Evolutionary conservation across 148 eudicot species (phyloP), one percentile per base, ranked within the genome.

Genomic region (Rhododendron henanense): DNA sequence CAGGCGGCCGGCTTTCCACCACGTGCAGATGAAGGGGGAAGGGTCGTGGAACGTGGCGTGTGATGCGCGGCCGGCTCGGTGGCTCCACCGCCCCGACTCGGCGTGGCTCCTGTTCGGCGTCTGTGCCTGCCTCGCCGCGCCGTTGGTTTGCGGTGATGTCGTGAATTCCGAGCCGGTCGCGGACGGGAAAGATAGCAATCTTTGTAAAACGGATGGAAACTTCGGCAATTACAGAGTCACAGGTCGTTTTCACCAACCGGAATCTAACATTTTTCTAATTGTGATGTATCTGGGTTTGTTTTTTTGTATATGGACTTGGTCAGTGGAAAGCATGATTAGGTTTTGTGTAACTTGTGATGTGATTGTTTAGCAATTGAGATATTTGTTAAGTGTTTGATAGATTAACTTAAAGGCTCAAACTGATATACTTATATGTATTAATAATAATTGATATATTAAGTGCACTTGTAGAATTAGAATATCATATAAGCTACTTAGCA

Each of bases 1-100:
- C 81, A 77, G 89, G 91, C 86, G 87, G 9, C 91, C 90, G 55
- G 76, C 89, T 33, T 78, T 81, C 79, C 89, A 90, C 65, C 91
- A 83, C 50, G 84, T 82, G 45, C 84, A 83, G 59, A 88, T 86
- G 86, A 85, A 85, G n/a, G 98, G 98, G 4, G 95, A 95, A 50
- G 98, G 98, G 1, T 94, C 98, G 9, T 95, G 98, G 98, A 95
- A 95, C 53, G 98, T 93, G 15, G 91, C 94, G 15, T 95, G 94
- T 89, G 98, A 95, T 67, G 91, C 91, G 15, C 69, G 98, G 48
- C 98, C 96, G 10, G 98, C 98, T 21, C 88, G 96, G 50, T 95
- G 98, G 98, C 79, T 93, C 2, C 92, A 93, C 61, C 89, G 92
- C 3, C 84, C 94, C 1, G 93, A 95, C 45, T 85, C 94, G 2